Percentiles rank a stretch among this genome's conserved stretches.
phyloP scores from a whole-genome alignment of 768 basidiomycete species.

The Porphyrellus cyaneotinctus region DNA sequence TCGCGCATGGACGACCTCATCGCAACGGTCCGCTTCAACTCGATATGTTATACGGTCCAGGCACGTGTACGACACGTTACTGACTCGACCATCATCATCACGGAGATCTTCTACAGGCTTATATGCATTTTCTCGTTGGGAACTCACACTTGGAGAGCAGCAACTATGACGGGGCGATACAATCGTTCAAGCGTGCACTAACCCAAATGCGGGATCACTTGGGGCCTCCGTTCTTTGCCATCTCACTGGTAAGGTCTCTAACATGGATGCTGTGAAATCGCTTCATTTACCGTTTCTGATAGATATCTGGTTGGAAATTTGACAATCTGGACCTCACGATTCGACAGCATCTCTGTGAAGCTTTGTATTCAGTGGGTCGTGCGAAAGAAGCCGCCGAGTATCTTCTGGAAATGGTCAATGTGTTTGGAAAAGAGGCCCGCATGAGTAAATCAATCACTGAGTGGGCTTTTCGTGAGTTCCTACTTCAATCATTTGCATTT shows the following conservation, averaged over 20 bases:
- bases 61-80: neutral
- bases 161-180: neutral
- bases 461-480: neutral
- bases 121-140: neutral
- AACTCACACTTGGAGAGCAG: neutral
- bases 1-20: neutral
- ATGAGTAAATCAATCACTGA: neutral
- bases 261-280: neutral
- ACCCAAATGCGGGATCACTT: neutral
- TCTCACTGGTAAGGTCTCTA: neutral
- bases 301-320: neutral
- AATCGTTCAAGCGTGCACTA: neutral
- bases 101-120: neutral
- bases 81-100: neutral
- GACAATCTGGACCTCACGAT: too few relatives aligned
- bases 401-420: neutral
- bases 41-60: neutral
- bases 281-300: neutral
- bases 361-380: neutral
- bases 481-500: too few relatives aligned
- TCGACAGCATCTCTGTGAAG: too few relatives aligned
- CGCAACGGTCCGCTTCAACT: neutral
- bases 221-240: neutral
- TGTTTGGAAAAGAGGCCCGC: neutral
- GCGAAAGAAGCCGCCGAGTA: neutral